phyloP scores from a whole-genome alignment of 352 stramenopile species.

The Globisporangium uncinulatum region DNA sequence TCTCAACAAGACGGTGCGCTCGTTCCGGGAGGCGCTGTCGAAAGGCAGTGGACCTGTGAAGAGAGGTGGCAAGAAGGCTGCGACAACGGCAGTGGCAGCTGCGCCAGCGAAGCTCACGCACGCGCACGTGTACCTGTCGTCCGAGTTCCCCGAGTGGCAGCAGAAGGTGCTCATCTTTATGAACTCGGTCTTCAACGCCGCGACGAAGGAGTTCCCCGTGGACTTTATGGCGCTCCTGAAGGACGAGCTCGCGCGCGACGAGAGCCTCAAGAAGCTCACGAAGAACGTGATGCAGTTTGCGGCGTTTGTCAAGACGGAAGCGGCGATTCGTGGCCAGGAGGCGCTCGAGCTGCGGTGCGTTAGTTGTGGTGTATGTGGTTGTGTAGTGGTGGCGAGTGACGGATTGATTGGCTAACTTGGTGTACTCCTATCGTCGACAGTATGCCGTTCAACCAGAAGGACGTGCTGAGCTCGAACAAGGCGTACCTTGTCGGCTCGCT shows the following conservation, averaged over 20 bases:
- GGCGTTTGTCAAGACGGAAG: slow-evolving; percentile 93
- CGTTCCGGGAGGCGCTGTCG: slow-evolving; percentile 84
- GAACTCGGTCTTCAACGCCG: slow-evolving; percentile 52
- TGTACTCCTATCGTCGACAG: slow-evolving; percentile 15
- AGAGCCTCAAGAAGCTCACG: slow-evolving; percentile 83
- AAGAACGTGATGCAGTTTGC: slow-evolving; percentile 98
- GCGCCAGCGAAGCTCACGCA: slow-evolving; percentile 85
- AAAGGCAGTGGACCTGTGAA: slow-evolving; percentile 62
- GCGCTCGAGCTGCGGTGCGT: slow-evolving; percentile 89
- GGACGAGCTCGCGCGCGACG: slow-evolving; percentile 57
- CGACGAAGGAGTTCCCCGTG: slow-evolving; percentile 59
- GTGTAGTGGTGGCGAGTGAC: slow-evolving; percentile 1
- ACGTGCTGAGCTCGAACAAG: slow-evolving; percentile 89
- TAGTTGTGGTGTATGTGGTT: slow-evolving; percentile 5
- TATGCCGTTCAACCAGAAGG: slow-evolving; percentile 95
- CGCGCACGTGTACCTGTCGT: slow-evolving; percentile 82
- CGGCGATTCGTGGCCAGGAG: slow-evolving; percentile 87
- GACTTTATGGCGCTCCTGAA: slow-evolving; percentile 89
- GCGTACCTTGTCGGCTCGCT: slow-evolving; percentile 88
- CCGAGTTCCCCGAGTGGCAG: slow-evolving; percentile 82
- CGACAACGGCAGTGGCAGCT: slow-evolving; percentile 40
- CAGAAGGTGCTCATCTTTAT: slow-evolving; percentile 85
- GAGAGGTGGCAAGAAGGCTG: slow-evolving; percentile 91
- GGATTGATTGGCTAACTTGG: neutral
- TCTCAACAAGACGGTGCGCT: slow-evolving; percentile 88